phyloP scores from a whole-genome alignment of 2,329 filamentous ascomycete species.

The Hypoxylon sp. region DNA sequence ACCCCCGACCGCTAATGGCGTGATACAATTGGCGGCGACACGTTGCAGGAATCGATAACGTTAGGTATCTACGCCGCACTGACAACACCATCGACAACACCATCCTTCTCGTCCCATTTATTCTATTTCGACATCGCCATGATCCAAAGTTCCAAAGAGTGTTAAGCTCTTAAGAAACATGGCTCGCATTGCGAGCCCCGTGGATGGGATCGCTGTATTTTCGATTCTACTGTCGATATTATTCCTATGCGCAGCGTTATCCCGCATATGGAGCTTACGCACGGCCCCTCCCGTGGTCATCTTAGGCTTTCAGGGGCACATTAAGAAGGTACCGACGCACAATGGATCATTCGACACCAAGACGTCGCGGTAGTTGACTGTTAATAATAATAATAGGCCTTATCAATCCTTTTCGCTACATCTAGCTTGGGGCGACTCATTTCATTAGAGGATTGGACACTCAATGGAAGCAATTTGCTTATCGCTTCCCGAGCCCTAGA shows the following conservation, averaged over 20 bases:
- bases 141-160: not conserved
- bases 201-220: constrained; percentile 16
- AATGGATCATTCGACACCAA: not conserved
- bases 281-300: constrained; percentile 11
- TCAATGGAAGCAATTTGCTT: constrained; percentile 1
- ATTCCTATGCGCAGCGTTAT: constrained; percentile 17
- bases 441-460: constrained; percentile 6
- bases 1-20: constrained; percentile 5
- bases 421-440: constrained; percentile 24
- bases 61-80: constrained; percentile 10
- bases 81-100: constrained; percentile 11
- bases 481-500: constrained; percentile 15
- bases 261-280: constrained; percentile 24
- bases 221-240: constrained; percentile 28
- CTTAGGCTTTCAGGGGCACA: constrained; percentile 27
- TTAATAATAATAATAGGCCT: constrained; percentile 19
- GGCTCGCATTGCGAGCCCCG: constrained; percentile 12
- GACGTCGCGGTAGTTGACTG: not conserved
- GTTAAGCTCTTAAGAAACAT: constrained; percentile 13
- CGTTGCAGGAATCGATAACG: constrained; percentile 3
- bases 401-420: constrained; percentile 25
- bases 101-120: not conserved
- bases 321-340: constrained; percentile 26
- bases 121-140: not conserved
- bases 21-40: constrained; percentile 22